Base-by-base conservation (phyloP, 768 basidiomycete species). In the Amanita inopinata region DNA sequence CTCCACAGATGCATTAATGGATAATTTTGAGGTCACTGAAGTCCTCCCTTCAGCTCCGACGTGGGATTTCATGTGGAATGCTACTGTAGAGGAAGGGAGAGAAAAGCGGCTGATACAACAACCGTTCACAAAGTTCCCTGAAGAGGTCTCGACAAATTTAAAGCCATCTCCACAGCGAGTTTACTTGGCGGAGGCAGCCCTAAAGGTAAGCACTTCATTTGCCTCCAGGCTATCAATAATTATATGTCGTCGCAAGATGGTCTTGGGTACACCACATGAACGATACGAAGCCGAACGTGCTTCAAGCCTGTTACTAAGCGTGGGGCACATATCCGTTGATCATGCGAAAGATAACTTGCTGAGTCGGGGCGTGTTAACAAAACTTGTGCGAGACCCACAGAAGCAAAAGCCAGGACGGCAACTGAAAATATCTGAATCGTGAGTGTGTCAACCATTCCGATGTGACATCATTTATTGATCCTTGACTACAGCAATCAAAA, bases 41-140 rank as follows among this genome's bases (percentile, higher is more conserved):
- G 69, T 64, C 32, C 51, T 51, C 10, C 54, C 57, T 3, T 55
- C 53, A 8, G 57, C 61, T 1, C 72, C 80, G 0, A 48, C 66
- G 4, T 85, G 76, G 74, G 84, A 87, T 46, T 84, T 83, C 54
- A 67, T 89, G 60, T 88, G 80, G 78, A 82, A 70, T 50, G 68
- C 71, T 1, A 55, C 67, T 11, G 80, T 83, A 1, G 86, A 88
- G 51, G 85, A 89, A 55, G 71, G 72, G 8, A 76, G 87, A 31
- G 87, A 88, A 56, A 83, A 80, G 54, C 71, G 71, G 31, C 58
- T 85, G 39, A 61, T 79, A 23, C 68, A 69, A 37, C 69, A 77
- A 38, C 64, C 78, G 4, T 76, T 84, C 51, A 69, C 69, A 14
- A 62, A 58, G 19, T 62, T 64, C 12, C 51, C 58, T 2, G 68